Conservation (phyloP, 208 protist genomes). For the Acanthamoeba lenticulata region DNA sequence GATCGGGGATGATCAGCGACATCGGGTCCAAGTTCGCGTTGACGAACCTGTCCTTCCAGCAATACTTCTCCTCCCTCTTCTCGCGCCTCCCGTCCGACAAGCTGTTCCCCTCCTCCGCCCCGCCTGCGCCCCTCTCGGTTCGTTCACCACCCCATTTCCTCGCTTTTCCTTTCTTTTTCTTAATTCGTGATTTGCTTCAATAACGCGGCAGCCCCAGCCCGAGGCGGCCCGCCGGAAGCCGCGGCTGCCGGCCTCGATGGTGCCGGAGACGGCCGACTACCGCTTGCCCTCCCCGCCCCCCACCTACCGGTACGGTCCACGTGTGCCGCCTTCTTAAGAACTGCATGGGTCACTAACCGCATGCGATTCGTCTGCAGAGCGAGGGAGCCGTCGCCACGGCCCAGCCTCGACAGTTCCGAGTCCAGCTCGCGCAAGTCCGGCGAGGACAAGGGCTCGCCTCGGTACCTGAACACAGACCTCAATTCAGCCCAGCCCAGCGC, state of each 20-base stretch:
- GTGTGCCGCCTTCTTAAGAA: no score
- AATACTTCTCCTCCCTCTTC: constrained; percentile 12
- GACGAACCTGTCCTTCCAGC: background rate
- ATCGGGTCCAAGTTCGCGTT: background rate
- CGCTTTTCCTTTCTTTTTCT: background rate
- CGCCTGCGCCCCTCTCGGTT: no score
- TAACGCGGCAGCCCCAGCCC: no score
- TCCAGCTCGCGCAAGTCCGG: background rate
- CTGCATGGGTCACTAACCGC: background rate
- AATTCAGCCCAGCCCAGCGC: background rate
- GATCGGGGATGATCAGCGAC: background rate
- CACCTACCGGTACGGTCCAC: background rate
- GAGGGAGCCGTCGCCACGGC: background rate
- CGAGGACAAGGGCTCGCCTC: background rate
- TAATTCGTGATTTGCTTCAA: background rate
- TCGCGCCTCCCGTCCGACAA: background rate
- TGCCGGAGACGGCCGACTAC: no score
- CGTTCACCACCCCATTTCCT: background rate
- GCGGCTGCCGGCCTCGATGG: no score
- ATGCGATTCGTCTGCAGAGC: background rate
- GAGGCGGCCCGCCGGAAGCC: no score
- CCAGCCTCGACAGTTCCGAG: background rate
- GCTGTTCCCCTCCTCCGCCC: background rate
- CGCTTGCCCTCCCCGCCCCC: no score
- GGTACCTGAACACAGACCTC: background rate